Evolutionary conservation across 2,329 filamentous ascomycete species (phyloP), one percentile per base, ranked within the genome.

Genomic region (Sarocladium kiliense): DNA sequence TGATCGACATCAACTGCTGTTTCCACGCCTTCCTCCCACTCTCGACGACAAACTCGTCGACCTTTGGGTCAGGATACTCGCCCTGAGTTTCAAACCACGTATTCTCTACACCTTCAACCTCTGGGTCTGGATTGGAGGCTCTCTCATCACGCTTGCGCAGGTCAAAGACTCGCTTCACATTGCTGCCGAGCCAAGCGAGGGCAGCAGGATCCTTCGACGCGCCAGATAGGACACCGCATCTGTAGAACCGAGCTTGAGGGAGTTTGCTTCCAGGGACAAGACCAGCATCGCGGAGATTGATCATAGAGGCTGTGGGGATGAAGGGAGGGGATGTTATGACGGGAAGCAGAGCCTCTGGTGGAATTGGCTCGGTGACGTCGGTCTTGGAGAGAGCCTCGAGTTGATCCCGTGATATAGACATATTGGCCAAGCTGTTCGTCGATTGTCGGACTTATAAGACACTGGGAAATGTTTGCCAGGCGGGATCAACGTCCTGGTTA

Each of bases 231-330:
- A 72, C 71, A 39, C 77, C 78, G 57, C 73, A 75, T 58, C 78
- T 77, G 66, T 73, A 80, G 59, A 71, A 68, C 54, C 71, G 72
- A 25, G 72, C 70, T 1, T 71, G 60, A 1, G 72, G 71, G 56
- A 82, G 60, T 5, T 65, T 60, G 56, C 71, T 74, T 36, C 68
- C 68, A 3, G 71, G 71, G 1, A 80, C 64, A 26, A 72, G 66
- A 54, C 77, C 79, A 12, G 79, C 62, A 61, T 82, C 78, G 51
- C 78, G 77, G 53, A 75, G 66, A 67, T 81, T 81, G 69, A 80
- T 74, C 26, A 78, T 75, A 34, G 75, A 74, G 25, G 68, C 70
- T 26, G 76, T 65, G 54, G 66, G 61, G 58, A 80, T 60, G 62
- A 82, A 81, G 7, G 78, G 79, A 7, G 74, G 61, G n/a, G 65